Evolutionary conservation across 352 stramenopile genomes (phyloP), one percentile per base, ranked within the genome.

Genomic region (Thraustochytrium sp.): DNA sequence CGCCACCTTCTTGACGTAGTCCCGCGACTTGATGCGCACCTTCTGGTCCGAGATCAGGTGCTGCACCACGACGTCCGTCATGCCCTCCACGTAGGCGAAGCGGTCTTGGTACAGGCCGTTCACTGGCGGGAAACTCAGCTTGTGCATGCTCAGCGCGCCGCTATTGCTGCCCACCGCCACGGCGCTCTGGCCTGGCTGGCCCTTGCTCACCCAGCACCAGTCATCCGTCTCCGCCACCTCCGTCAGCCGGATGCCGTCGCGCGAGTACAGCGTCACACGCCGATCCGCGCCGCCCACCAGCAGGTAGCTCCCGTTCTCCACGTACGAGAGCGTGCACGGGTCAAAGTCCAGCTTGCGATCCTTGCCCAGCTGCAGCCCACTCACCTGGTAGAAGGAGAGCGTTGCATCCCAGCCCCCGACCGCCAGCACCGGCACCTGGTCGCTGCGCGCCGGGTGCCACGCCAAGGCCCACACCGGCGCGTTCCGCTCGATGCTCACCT

Each of bases 21-120:
- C 94, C n/a, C 92, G 89, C 3, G 91, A 97, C 86, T 96, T 96
- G 86, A 98, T 98, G 59, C 92, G 90, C 65, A 97, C 94, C 84
- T 97, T 96, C 83, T 97, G 92, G 85, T 98, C 94, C 23, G 92
- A 97, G 86, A 96, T 91, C 40, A 98, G 87, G 85, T 98, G 93
- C 89, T 98, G 93, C 23, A 98, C 92, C 84, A 98, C 95, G 63
- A 98, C 94, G 84, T 98, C 94, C 16, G 93, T 98, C 73, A 98
- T 92, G 78, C 96, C 92, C 84, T 98, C 94, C 2, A 93, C 91
- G 85, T 96, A 97, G 11, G 93, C 93, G 77, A 96, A 98, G 1
- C 94, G 90, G 73, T 98, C 94, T 63, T 96, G 89, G 85, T 96
- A 96, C 40, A 97, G 92, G 55, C 91, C 92, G 87, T 97, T 92